These are phyloP conservation scores for Murraya paniculata DNA, from an alignment of 345 rosid species.

Conservation along the genomic window DNA sequence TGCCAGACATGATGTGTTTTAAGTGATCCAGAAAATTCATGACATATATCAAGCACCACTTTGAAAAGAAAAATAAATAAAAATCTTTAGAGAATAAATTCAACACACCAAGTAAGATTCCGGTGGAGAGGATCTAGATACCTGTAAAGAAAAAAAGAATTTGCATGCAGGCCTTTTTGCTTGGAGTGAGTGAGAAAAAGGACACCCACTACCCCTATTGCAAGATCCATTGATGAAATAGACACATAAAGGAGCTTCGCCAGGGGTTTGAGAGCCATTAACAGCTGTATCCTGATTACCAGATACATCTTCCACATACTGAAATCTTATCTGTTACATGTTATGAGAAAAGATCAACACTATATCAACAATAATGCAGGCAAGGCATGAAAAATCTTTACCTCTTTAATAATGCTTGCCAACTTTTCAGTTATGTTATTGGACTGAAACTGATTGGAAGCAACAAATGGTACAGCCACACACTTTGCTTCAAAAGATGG, in stretches of 20 bases:
- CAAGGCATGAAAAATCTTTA: conserved; percentile 19
- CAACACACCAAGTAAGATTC: conserved; percentile 25
- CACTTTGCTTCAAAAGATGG: conserved; percentile 49
- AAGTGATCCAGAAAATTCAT: neutral
- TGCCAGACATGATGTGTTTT: neutral
- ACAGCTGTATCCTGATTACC: conserved; percentile 22
- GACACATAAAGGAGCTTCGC: conserved; percentile 46
- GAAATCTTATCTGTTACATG: conserved; percentile 54
- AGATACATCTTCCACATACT: conserved; percentile 24
- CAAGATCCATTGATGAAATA: conserved; percentile 73
- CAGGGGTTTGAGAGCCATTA: conserved; percentile 24
- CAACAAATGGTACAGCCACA: conserved; percentile 67
- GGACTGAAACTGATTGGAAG: conserved; percentile 49
- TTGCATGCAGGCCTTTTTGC: conserved; percentile 67
- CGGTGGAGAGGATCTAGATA: conserved; percentile 50
- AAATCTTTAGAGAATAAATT: neutral
- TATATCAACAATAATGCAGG: conserved; percentile 7
- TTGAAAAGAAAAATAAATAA: neutral
- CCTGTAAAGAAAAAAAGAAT: conserved; percentile 71
- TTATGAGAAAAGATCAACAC: conserved; percentile 17
- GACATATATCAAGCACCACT: neutral
- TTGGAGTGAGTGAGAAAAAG: conserved; percentile 67
- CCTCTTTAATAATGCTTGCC: conserved; percentile 62
- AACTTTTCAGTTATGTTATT: conserved; percentile 44
- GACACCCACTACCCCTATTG: conserved; percentile 64